Base-by-base conservation (phyloP, 2,329 filamentous ascomycete genomes). In the Fusarium sp. region DNA sequence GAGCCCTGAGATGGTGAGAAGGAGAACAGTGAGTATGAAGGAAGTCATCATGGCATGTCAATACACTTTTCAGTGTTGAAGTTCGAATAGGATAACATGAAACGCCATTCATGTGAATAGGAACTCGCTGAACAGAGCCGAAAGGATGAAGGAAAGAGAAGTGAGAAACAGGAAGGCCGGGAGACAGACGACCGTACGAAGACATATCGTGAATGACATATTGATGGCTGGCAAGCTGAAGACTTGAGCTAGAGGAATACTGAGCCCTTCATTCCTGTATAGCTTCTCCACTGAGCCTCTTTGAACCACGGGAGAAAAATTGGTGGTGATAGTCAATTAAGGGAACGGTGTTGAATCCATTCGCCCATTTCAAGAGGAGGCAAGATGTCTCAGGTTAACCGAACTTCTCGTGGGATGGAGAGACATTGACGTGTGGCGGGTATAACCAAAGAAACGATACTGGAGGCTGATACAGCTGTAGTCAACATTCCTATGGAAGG, bases 201-300 rank as follows among this genome's bases (percentile, higher is more conserved):
- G 65, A 62, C 66, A 76, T 78, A 76, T 77, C 68, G 52, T 49
- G 45, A 62, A 68, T 59, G 65, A 35, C 73, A 76, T 74, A 29
- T 56, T 64, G 74, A 80, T 78, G 79, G 78, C 78, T 81, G 80
- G 78, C 67, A 58, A 66, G 62, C 68, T 66, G 46, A 70, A 51
- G 42, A 46, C 56, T 51, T 65, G 56, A 62, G 31, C 46, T 45
- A 62, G 61, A 69, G 63, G 62, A 73, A 80, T 81, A 80, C 63
- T 63, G 41, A 75, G 74, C 80, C 81, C 81, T 83, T 80, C 81
- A 83, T 83, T 83, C 81, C 81, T 78, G 61, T 57, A 78, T 51
- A 67, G 48, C 48, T 56, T 64, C 64, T 68, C 64, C 76, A 73
- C 73, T 51, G 55, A 60, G 66, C 73, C 69, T 75, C 75, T 75